These are phyloP conservation scores for Botrytis cinerea DNA, from an alignment of 2,329 filamentous ascomycete genomes.

Conservation along the genomic window DNA sequence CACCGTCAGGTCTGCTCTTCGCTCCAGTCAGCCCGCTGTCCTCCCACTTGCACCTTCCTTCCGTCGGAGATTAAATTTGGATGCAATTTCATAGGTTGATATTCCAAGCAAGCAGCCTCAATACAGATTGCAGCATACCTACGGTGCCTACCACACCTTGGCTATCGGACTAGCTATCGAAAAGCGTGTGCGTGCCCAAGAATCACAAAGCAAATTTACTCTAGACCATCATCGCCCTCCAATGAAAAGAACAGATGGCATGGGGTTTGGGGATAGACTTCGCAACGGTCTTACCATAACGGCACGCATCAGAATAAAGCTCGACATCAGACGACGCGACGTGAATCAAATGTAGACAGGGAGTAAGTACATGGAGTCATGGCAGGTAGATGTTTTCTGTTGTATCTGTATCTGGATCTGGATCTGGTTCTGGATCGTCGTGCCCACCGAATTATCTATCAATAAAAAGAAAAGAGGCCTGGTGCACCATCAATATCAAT, in stretches of 20 bases:
- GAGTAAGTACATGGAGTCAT: too few relatives aligned
- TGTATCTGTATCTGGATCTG: too few relatives aligned
- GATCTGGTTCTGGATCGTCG: too few relatives aligned
- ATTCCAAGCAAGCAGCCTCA: background rate
- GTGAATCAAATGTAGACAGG: background rate
- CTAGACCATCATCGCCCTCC: background rate
- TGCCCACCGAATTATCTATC: background rate
- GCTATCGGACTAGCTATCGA: background rate
- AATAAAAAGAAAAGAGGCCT: background rate
- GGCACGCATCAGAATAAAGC: background rate
- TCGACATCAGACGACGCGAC: background rate
- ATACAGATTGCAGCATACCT: background rate
- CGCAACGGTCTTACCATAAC: slow-evolving; percentile 1
- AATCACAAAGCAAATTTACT: slow-evolving; percentile 1
- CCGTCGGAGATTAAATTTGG: slow-evolving; percentile 13
- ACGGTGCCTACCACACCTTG: too few relatives aligned
- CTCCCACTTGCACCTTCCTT: slow-evolving; percentile 6
- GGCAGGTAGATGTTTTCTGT: too few relatives aligned
- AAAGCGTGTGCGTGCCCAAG: background rate
- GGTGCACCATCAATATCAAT: background rate
- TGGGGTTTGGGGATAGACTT: background rate
- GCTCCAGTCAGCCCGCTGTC: background rate
- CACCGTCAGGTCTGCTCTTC: too few relatives aligned
- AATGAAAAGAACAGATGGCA: slow-evolving; percentile 4
- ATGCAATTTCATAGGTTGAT: background rate